Base-by-base conservation (phyloP, 2,329 filamentous ascomycete genomes). In the Aspergillus sp. region DNA sequence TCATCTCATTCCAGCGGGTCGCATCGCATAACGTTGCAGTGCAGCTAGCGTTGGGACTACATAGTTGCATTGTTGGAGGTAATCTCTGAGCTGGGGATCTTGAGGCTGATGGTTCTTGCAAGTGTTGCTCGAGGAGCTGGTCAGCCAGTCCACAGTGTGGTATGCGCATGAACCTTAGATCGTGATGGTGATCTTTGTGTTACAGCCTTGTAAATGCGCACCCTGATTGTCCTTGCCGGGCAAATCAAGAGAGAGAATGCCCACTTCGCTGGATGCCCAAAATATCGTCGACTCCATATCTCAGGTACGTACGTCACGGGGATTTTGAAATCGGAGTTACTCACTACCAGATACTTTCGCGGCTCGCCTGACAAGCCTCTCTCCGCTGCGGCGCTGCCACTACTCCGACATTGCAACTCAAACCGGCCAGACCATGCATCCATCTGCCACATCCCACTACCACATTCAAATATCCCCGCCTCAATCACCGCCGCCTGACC, bases 1-100 rank as follows among this genome's bases (percentile, higher is more conserved):
- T 53, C 49, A 54, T 59, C 47, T 22, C 55, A 58, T 51, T 50
- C 49, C 57, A 56, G 49, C 54, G 34, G 11, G 23, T 48, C 48
- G 17, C 17, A 17, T 51, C 30, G 48, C 25, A 34, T 51, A 13
- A 30, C 30, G 22, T 58, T 34, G 48, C 49, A 58, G 34, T 41
- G 11, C 34, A 41, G 34, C 11, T 34, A 17, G 25, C 22, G 28
- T 52, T 48, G 47, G 9, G 46, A 46, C 31, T 23, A 19, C 19
- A 19, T 19, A 17, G 19, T 41, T 31, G 31, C 50, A 41, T 41
- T 19, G n/a, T n/a, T 41, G 34, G 34, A 41, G 34, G 11, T 41
- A 5, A 41, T 5, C 34, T 15, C 25, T 28, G 25, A 41, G 11
- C 11, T 41, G 11, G 31, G 31, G 13, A 9, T 11, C 8, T 38